Percentiles rank a stretch among this genome's conserved stretches.
These are phyloP conservation scores for Hura crepitans DNA, from an alignment of 441 rosid genomes.

Conservation along the genomic window DNA sequence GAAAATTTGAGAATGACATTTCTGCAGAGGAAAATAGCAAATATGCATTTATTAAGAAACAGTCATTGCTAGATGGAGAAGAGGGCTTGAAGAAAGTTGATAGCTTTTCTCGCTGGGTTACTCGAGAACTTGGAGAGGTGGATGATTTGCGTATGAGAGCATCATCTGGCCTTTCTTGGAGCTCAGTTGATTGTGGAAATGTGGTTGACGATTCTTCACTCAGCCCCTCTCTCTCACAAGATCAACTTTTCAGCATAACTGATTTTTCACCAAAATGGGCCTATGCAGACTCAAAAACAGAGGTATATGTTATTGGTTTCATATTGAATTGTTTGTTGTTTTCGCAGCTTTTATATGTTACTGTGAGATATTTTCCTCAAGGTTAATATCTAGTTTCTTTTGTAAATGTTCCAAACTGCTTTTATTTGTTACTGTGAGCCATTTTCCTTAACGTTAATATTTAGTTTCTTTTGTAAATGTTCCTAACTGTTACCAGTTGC, in stretches of 20 bases:
- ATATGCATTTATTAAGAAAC: conserved; percentile 41
- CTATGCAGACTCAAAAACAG: conserved; percentile 54
- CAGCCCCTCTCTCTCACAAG: conserved; percentile 84
- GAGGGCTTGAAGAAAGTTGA: conserved; percentile 83
- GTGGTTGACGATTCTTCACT: conserved; percentile 49
- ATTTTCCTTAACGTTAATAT: not conserved
- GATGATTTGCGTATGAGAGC: conserved; percentile 72
- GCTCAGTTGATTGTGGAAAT: conserved; percentile 61
- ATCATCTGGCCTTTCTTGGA: conserved; percentile 66
- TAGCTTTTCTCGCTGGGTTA: conserved; percentile 87
- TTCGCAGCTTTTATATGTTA: not conserved
- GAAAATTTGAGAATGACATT: conserved; percentile 36
- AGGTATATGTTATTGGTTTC: conserved; percentile 44
- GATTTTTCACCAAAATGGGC: conserved; percentile 83
- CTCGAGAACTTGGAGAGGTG: conserved; percentile 77
- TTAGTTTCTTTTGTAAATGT: not conserved
- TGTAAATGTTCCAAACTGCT: not conserved
- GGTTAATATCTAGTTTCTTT: not conserved
- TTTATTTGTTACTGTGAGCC: not conserved
- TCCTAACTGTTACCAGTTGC: not conserved
- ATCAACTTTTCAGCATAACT: conserved; percentile 77
- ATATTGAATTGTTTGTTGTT: conserved; percentile 9
- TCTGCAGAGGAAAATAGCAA: conserved; percentile 40
- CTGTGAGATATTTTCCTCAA: not conserved
- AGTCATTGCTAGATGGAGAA: conserved; percentile 47